A percentile compares a stretch with the other conserved stretches of the same genome.
These are phyloP conservation scores for Asclepias syriaca DNA, from an alignment of 257 asterid genomes.

Conservation along the genomic window DNA sequence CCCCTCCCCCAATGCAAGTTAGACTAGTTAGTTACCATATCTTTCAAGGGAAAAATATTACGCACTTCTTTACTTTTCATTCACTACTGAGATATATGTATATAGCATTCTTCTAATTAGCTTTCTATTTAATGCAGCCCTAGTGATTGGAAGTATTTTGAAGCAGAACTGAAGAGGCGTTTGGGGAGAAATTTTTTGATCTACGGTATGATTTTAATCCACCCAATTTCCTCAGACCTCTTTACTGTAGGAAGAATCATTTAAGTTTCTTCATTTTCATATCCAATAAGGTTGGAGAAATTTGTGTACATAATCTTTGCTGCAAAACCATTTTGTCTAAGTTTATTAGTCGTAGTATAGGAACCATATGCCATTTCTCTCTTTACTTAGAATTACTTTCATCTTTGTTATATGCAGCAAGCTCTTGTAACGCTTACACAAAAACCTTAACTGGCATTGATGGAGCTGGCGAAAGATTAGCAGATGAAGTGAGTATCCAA, in stretches of 20 bases:
- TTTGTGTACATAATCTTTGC: not conserved
- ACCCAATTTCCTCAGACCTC: not conserved
- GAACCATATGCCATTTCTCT: not conserved
- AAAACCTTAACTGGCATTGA: slow-evolving; percentile 90
- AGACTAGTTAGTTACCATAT: slow-evolving; percentile 1
- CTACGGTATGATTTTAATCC: slow-evolving; percentile 38
- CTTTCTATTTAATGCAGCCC: slow-evolving; percentile 57
- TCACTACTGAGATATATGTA: not conserved
- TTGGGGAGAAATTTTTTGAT: slow-evolving; percentile 69
- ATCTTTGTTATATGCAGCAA: slow-evolving; percentile 43
- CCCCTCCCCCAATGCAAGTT: not conserved
- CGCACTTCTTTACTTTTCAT: not conserved
- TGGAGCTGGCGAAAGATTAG: slow-evolving; percentile 85
- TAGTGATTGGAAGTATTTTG: slow-evolving; percentile 77
- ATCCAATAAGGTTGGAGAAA: not conserved
- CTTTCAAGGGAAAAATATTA: not conserved
- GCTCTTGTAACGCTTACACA: slow-evolving; percentile 75
- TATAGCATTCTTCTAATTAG: slow-evolving; percentile 15
- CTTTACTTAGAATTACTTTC: slow-evolving; percentile 6
- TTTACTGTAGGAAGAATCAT: not conserved
- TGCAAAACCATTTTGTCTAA: not conserved
- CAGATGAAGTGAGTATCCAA: slow-evolving; percentile 73
- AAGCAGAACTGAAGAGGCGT: slow-evolving; percentile 72
- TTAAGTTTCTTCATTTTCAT: not conserved
- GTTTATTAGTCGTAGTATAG: not conserved